phyloP scores from a whole-genome alignment of 176 grass and related monocot species.

The Carex parvula region DNA sequence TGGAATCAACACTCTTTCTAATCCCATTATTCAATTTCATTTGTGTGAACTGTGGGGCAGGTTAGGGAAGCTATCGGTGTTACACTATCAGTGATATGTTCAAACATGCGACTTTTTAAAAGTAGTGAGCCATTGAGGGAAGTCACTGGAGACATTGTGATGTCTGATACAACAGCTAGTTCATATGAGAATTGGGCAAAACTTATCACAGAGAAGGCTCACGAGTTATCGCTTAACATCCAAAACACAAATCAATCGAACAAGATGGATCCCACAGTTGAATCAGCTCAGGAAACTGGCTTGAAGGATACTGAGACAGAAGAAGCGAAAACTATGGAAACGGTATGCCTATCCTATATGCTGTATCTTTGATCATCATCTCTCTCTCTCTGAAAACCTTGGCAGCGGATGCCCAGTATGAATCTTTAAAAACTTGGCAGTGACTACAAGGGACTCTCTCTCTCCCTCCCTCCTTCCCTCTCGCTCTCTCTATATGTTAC shows the following conservation, averaged over 20 bases:
- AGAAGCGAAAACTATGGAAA: conserved; percentile 75
- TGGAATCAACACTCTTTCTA: background rate
- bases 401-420: no score
- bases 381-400: background rate
- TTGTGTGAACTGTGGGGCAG: conserved; percentile 26
- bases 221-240: conserved; percentile 68
- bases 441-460: background rate
- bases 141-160: conserved; percentile 31
- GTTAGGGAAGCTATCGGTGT: conserved; percentile 96
- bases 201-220: conserved; percentile 58
- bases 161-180: conserved; percentile 37
- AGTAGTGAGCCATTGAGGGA: conserved; percentile 28
- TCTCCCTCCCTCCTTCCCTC: background rate
- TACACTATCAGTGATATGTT: conserved; percentile 70
- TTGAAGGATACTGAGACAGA: conserved; percentile 37
- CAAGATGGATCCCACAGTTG: conserved; percentile 37
- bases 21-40: background rate
- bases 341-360: conserved; percentile 37
- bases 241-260: conserved; percentile 64
- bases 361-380: background rate
- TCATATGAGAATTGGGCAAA: conserved; percentile 61
- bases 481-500: background rate
- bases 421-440: no score
- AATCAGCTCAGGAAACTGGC: conserved; percentile 41
- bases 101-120: conserved; percentile 67